Base-by-base conservation (phyloP, 805 yeast genomes). In the Metschnikowia arizonensis region DNA sequence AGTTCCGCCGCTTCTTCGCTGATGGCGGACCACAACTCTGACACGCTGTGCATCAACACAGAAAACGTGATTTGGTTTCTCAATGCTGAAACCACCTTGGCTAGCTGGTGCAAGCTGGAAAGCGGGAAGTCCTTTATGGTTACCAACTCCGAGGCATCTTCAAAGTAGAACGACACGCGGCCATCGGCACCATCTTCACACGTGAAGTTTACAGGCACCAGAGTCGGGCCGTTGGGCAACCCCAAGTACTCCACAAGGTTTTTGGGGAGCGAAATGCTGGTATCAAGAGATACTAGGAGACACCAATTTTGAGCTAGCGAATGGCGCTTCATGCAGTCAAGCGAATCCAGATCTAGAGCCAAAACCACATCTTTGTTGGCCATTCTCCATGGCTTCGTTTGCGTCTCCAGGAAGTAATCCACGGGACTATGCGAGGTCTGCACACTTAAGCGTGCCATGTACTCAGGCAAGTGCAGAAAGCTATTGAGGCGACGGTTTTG, bases 231-330 rank as follows among this genome's bases (percentile, higher is more conserved):
- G 8, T 15, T 12, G 31, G 44, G 17, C 31, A 60, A 40, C 3
- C 67, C 73, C 36, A 64, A 50, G 40, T 58, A 66, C 30, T 68
- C 71, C 15, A 68, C 42, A 4, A 69, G 35, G 32, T 53, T 52
- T 5, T 48, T 45, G 1, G 72, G 71, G 5, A 69, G 32, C 31
- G 40, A 56, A 2, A 69, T 54, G 4, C 62, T 52, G 25, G 60
- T 50, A 42, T 56, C 55, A 10, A 68, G 56, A 6, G 51, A 50
- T n/a, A 69, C 50, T 6, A 49, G 47, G 1, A 69, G 47, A 11
- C 44, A 28, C 72, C 73, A 68, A 12, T 48, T 44, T 17, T 40
- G 48, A 3, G 31, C 21, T 31, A 23, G 24, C 9, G 42, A 29
- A 11, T 37, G 26, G 17, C 23, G 12, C 21, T 35, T 31, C 18